These are phyloP conservation scores for Chlorophyllum brunneum DNA, from an alignment of 768 basidiomycete species.

Conservation along the genomic window DNA sequence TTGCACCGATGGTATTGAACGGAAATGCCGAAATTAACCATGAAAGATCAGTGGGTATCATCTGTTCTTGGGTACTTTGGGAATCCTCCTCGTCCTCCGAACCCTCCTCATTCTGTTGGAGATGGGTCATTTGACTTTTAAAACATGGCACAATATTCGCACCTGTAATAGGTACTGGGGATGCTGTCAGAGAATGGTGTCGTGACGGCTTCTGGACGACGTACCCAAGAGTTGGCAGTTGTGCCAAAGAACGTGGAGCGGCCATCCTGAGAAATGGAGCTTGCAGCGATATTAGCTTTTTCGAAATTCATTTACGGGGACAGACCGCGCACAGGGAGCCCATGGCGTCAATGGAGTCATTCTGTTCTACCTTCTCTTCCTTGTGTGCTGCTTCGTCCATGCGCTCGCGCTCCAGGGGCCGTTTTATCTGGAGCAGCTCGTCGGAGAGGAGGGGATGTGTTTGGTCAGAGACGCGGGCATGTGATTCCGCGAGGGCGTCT, in stretches of 20 bases:
- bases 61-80: slow-evolving; percentile 27
- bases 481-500: slow-evolving; percentile 55
- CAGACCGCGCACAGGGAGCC: slow-evolving; percentile 50
- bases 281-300: slow-evolving; percentile 21
- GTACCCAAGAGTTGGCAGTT: slow-evolving; percentile 68
- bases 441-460: slow-evolving; percentile 57
- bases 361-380: slow-evolving; percentile 42
- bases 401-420: slow-evolving; percentile 61
- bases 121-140: slow-evolving; percentile 4
- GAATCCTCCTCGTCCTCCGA: slow-evolving; percentile 50
- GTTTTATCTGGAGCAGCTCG: slow-evolving; percentile 61
- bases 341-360: slow-evolving; percentile 58
- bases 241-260: slow-evolving; percentile 63
- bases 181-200: slow-evolving; percentile 14
- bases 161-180: slow-evolving; percentile 64
- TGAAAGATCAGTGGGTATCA: slow-evolving; percentile 46
- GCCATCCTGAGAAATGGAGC: slow-evolving; percentile 60
- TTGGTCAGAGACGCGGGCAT: slow-evolving; percentile 42
- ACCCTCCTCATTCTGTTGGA: slow-evolving; percentile 55
- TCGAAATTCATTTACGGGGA: slow-evolving; percentile 5
- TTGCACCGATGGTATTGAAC: slow-evolving; percentile 41
- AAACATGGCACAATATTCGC: slow-evolving; percentile 17
- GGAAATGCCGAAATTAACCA: slow-evolving; percentile 63
- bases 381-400: slow-evolving; percentile 31
- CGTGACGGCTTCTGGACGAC: slow-evolving; percentile 19